Conservation (phyloP, 2,329 filamentous ascomycete species). For the Ambrosiella cleistominuta region DNA sequence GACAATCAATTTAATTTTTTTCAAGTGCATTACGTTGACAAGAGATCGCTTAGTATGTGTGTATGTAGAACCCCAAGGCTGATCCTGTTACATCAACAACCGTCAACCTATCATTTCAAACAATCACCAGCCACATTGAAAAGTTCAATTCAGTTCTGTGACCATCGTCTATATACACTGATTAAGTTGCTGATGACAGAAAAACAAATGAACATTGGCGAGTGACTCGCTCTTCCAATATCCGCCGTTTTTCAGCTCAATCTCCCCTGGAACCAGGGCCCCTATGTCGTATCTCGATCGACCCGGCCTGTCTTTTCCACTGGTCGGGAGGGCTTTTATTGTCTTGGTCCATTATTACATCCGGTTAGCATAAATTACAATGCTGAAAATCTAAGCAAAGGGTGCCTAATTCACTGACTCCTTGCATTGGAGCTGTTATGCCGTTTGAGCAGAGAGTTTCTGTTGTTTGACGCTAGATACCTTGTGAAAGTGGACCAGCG, state of each 20-base stretch:
- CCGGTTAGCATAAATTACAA: background rate
- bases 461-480: too few relatives aligned
- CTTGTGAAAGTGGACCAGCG: too few relatives aligned
- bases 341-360: background rate
- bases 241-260: background rate
- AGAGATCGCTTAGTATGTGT: too few relatives aligned
- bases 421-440: too few relatives aligned
- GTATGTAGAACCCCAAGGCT: too few relatives aligned
- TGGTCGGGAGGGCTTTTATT: background rate
- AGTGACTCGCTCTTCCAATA: background rate
- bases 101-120: too few relatives aligned
- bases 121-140: too few relatives aligned
- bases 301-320: background rate
- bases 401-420: too few relatives aligned
- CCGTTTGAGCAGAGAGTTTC: too few relatives aligned
- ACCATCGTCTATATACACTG: background rate
- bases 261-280: background rate
- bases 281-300: conserved; percentile 1
- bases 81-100: too few relatives aligned
- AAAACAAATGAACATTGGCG: background rate
- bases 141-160: background rate
- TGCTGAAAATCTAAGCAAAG: background rate
- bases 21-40: too few relatives aligned
- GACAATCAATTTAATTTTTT: too few relatives aligned
- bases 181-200: background rate